phyloP scores from a whole-genome alignment of 192 early-diverging fungal species.

The Coemansia sp. region DNA sequence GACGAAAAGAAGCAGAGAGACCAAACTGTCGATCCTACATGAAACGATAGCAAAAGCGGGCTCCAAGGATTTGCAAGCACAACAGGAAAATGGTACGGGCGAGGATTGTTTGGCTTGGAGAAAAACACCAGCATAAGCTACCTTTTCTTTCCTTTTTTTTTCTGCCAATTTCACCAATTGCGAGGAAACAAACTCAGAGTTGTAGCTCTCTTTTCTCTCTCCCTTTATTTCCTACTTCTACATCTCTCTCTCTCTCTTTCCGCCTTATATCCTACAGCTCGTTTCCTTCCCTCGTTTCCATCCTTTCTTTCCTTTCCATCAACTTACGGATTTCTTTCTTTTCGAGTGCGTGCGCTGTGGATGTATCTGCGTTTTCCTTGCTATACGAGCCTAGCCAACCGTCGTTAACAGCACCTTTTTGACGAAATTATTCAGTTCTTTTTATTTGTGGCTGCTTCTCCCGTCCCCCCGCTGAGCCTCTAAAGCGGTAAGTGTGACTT shows the following conservation, averaged over 20 bases:
- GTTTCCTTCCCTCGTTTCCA: neutral
- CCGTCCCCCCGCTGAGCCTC: too few species aligned
- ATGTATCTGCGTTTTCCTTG: slow-evolving; percentile 2
- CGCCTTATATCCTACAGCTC: neutral
- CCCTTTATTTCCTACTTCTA: slow-evolving; percentile 4
- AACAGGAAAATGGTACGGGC: neutral
- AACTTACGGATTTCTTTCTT: slow-evolving; percentile 1
- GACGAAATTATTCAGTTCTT: too few species aligned
- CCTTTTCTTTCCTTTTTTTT: slow-evolving; percentile 3
- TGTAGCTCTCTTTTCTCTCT: slow-evolving; percentile 5
- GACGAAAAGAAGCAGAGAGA: neutral
- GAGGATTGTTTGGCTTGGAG: neutral
- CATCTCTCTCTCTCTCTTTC: slow-evolving; percentile 2
- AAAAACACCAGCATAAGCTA: neutral
- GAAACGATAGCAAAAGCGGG: neutral
- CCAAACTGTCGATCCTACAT: slow-evolving; percentile 2
- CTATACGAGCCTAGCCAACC: too few species aligned
- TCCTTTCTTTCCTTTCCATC: neutral
- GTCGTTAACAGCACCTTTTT: too few species aligned
- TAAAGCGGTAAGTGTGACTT: too few species aligned
- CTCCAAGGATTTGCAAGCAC: slow-evolving; percentile 11
- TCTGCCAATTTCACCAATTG: slow-evolving; percentile 4
- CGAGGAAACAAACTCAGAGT: too few species aligned
- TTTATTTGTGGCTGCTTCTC: too few species aligned
- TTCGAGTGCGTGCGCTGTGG: neutral